Base-by-base conservation (phyloP, 2,329 filamentous ascomycete species). In the Trichophyton schoenleinii region DNA sequence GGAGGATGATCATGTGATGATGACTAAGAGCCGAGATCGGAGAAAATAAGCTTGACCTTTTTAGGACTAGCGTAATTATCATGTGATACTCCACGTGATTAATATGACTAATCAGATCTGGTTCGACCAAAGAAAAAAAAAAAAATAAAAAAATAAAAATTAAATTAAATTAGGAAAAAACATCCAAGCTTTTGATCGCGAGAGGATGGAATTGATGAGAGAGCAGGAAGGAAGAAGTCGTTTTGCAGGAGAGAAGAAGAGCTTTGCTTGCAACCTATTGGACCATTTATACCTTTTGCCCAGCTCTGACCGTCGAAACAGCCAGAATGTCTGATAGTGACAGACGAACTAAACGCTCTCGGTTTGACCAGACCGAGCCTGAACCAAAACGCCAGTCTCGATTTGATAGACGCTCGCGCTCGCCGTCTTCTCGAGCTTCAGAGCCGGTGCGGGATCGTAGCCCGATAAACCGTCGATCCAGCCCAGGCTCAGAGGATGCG, bases 321-420 rank as follows among this genome's bases (percentile, higher is more conserved):
- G 44, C 44, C 62, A 63, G 64, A 55, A 91, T 95, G 90, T 84
- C 88, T 67, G 89, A 94, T 69, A 81, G 87, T 65, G 88, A 91
- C 67, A 83, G 86, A 71, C 84, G 85, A 63, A 78, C 80, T 63
- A 95, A 95, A 80, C 87, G 91, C 64, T 96, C 91, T 70, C 90
- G 92, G 74, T 96, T 97, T 75, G 92, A 97, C 72, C 89, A 95
- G 74, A 94, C 86, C 55, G 89, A 92, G 72, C 85, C 88, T 4
- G 89, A 94, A 70, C 84, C 87, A 62, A 87, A 86, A 70, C 81
- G 85, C 67, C 71, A 82, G 49, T 95, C 91, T 58, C 84, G 91
- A 72, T 96, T 96, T 75, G 92, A 96, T 76, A 85, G 91, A 68
- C 87, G 94, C 68, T 97, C 94, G 62, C 87, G 90, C 66, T 96